Evolutionary conservation across 2,329 filamentous ascomycete species (phyloP).

Genomic region (Aspergillus sojae): DNA sequence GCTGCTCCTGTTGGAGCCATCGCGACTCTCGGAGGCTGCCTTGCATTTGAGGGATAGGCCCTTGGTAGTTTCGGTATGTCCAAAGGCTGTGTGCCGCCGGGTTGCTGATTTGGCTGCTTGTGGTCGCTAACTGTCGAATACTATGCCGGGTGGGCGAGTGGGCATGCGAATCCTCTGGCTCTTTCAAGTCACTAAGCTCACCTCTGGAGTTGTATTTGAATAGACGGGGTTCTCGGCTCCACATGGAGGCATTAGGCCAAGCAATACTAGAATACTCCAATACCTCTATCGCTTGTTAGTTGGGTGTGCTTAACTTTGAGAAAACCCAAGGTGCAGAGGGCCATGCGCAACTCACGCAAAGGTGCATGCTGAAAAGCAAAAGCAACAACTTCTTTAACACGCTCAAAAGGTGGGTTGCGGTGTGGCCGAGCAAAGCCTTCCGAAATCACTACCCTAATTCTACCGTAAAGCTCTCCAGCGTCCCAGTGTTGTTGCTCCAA

Average conservation of each 20-base stretch:
- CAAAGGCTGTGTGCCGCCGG: constrained; percentile 30
- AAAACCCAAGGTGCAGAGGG: neutral
- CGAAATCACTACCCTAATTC: constrained; percentile 75
- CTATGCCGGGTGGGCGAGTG: constrained; percentile 61
- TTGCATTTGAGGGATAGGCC: constrained; percentile 30
- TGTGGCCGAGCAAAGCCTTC: constrained; percentile 66
- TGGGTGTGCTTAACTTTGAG: neutral
- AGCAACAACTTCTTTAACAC: constrained; percentile 70
- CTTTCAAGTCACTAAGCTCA: constrained; percentile 41
- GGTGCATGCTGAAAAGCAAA: constrained; percentile 89
- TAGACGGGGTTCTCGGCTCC: constrained; percentile 53
- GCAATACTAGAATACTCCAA: constrained; percentile 74
- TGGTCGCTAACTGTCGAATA: constrained; percentile 21
- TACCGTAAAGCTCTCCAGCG: constrained; percentile 69
- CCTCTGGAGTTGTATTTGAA: constrained; percentile 35
- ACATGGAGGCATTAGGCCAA: constrained; percentile 77
- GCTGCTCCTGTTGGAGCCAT: constrained; percentile 32
- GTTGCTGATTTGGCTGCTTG: constrained; percentile 23
- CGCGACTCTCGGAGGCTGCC: constrained; percentile 27
- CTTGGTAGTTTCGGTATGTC: constrained; percentile 35
- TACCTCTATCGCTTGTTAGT: constrained; percentile 57
- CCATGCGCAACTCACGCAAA: constrained; percentile 56
- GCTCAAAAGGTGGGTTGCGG: constrained; percentile 59
- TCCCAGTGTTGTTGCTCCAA: constrained; percentile 73
- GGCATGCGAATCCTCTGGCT: constrained; percentile 59